Evolutionary conservation across 352 stramenopile genomes (phyloP), one percentile per base, ranked within the genome.

Genomic region (Phytophthora boehmeriae): DNA sequence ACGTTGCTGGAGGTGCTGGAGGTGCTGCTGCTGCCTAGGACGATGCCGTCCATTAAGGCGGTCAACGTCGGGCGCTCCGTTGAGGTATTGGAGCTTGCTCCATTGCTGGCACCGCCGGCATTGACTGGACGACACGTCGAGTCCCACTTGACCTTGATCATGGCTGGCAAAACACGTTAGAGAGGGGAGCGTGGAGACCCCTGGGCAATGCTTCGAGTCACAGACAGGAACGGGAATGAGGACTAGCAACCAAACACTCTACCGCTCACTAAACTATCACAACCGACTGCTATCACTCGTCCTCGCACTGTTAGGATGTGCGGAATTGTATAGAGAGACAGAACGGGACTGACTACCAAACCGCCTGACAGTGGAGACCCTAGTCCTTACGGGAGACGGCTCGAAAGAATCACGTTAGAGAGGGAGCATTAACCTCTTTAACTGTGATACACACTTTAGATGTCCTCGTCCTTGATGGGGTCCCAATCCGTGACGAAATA

Each of bases 141-240:
- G 59, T 90, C 75, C 80, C 80, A 90, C 58, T 87, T 90, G 61
- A 90, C 80, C 39, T 76, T 76, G 73, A 90, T 90, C 80, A 90
- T 90, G 43, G 42, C 30, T 25, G 41, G 22, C 14, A 4, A 22
- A 6, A 22, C 14, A 17, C 14, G 6, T 42, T 42, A 32, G 22
- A 47, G 23, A 34, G n/a, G 51, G 19, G 42, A 25, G 11, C n/a
- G n/a, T n/a, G n/a, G n/a, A n/a, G n/a, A n/a, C n/a, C n/a, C n/a
- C n/a, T n/a, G n/a, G n/a, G n/a, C n/a, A n/a, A n/a, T n/a, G n/a
- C n/a, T n/a, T n/a, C n/a, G n/a, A n/a, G n/a, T n/a, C n/a, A n/a
- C n/a, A n/a, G n/a, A n/a, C n/a, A n/a, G n/a, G n/a, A n/a, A n/a
- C n/a, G n/a, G n/a, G n/a, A n/a, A n/a, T n/a, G n/a, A n/a, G n/a